phyloP scores from a whole-genome alignment of 2,329 filamentous ascomycete genomes.

The Colletotrichum navitas region DNA sequence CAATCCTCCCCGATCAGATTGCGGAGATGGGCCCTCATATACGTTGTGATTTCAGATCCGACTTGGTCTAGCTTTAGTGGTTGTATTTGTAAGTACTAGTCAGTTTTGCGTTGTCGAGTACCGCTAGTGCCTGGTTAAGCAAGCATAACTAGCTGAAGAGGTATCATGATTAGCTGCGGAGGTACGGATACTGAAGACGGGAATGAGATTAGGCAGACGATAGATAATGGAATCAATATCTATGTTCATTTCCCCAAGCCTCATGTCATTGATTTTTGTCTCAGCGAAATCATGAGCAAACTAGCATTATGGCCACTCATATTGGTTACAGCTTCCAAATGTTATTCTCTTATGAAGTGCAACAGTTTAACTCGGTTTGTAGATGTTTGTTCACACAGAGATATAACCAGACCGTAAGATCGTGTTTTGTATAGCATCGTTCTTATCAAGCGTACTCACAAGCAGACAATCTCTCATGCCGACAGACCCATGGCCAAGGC shows the following conservation, averaged over 20 bases:
- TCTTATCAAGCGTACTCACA: neutral
- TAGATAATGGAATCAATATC: neutral
- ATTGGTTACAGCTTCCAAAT: neutral
- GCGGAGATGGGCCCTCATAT: neutral
- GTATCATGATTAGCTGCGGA: neutral
- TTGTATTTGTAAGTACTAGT: neutral
- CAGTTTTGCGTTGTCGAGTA: neutral
- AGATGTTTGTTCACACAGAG: neutral
- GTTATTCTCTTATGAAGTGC: neutral
- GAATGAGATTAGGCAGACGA: neutral
- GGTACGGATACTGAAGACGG: neutral
- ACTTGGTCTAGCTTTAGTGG: too few relatives aligned
- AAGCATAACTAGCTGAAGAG: neutral
- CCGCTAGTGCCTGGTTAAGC: neutral
- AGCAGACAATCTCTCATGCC: neutral
- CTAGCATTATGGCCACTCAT: neutral
- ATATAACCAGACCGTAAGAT: neutral
- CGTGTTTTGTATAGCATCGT: neutral
- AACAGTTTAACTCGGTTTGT: neutral
- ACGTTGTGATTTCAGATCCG: neutral
- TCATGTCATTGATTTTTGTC: neutral
- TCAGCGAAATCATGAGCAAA: neutral
- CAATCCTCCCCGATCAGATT: constrained; percentile 25
- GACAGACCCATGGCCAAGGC: neutral
- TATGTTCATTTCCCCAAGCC: neutral